These are phyloP conservation scores for Colletotrichum eleusines DNA, from an alignment of 2,329 filamentous ascomycete genomes.

Conservation along the genomic window DNA sequence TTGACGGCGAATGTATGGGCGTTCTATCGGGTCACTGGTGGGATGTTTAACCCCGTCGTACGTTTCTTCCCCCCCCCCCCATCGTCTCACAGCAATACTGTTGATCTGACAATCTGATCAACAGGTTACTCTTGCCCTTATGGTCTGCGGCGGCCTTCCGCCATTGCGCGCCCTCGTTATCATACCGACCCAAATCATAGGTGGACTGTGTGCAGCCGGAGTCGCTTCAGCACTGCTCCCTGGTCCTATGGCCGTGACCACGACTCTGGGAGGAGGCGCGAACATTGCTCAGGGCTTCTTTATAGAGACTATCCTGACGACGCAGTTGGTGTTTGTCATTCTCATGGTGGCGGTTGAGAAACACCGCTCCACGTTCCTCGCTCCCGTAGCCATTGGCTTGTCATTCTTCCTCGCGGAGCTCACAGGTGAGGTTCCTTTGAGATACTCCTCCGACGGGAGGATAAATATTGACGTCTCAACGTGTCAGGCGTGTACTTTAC, in stretches of 20 bases:
- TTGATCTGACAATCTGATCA: neutral
- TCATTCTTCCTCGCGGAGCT: constrained; percentile 73
- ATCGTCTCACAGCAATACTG: neutral
- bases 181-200: constrained; percentile 68
- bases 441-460: no score
- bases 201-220: constrained; percentile 68
- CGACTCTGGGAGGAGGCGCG: constrained; percentile 64
- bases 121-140: constrained; percentile 68
- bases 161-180: constrained; percentile 64
- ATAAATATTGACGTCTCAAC: constrained; percentile 3
- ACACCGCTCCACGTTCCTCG: constrained; percentile 77
- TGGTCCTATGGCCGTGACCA: constrained; percentile 65
- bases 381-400: constrained; percentile 78
- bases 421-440: constrained; percentile 46
- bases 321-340: constrained; percentile 72
- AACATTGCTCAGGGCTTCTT: constrained; percentile 71
- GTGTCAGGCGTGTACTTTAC: constrained; percentile 58
- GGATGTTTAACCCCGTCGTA: constrained; percentile 65
- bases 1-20: constrained; percentile 68
- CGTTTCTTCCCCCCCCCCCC: constrained; percentile 43
- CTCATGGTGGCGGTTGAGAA: constrained; percentile 81
- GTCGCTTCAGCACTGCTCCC: constrained; percentile 70
- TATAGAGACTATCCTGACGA: constrained; percentile 75
- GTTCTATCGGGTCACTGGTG: constrained; percentile 66
- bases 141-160: constrained; percentile 69